Evolutionary conservation across 2,329 filamentous ascomycete species (phyloP).

Genomic region (Plectosphaerella sp.): DNA sequence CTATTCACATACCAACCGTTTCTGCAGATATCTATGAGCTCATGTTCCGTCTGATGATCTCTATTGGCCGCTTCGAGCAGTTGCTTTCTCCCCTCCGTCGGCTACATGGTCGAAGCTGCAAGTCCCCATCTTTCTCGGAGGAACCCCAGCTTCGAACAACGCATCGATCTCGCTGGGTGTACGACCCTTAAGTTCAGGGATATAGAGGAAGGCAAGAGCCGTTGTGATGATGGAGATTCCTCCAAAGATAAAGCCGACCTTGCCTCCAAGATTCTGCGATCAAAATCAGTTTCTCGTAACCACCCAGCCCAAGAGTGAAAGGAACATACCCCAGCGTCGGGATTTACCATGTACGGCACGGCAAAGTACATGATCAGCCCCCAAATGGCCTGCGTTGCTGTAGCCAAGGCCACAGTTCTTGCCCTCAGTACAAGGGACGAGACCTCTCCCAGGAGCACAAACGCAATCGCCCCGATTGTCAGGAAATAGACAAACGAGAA

Average conservation of each 20-base stretch:
- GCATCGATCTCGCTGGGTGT: constrained; percentile 29
- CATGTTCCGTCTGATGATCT: no score
- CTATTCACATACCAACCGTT: no score
- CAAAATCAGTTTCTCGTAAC: background rate
- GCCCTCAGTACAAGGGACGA: constrained; percentile 28
- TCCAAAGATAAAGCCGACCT: constrained; percentile 27
- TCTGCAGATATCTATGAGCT: no score
- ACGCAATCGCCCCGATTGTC: background rate
- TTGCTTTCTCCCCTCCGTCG: no score
- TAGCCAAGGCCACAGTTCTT: constrained; percentile 32
- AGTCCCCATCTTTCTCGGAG: constrained; percentile 24
- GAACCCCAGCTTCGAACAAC: constrained; percentile 25
- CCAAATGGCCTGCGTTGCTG: constrained; percentile 29
- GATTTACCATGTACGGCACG: constrained; percentile 34
- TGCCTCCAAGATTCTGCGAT: constrained; percentile 20
- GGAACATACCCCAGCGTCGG: constrained; percentile 16
- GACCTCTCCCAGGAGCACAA: constrained; percentile 25
- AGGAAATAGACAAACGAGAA: constrained; percentile 28
- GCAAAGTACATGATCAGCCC: constrained; percentile 32
- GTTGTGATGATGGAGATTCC: constrained; percentile 12
- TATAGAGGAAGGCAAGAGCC: constrained; percentile 19
- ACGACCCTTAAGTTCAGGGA: constrained; percentile 30
- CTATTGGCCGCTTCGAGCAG: no score
- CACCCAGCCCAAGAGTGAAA: no score
- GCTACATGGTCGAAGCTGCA: constrained; percentile 2